Conservation (phyloP, 202 grass and related monocot genomes). For the Schoenoplectus triqueter region DNA sequence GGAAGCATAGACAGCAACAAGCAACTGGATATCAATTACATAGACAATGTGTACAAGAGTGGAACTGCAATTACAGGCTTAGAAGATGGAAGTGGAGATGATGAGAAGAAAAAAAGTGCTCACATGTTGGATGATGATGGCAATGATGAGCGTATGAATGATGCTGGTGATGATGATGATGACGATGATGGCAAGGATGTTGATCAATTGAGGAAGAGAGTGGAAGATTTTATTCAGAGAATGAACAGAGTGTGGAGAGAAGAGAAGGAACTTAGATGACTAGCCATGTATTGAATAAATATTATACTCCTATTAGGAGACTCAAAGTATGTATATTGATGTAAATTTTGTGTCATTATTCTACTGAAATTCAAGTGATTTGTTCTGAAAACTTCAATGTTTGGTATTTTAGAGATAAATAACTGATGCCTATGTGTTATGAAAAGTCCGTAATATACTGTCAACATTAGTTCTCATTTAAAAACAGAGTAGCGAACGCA, state of each 20-base stretch:
- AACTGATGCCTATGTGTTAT: too few species aligned
- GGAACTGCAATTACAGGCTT: background rate
- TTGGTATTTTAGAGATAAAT: too few species aligned
- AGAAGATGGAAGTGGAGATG: background rate
- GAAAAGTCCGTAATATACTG: too few species aligned
- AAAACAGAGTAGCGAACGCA: too few species aligned
- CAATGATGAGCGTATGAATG: background rate
- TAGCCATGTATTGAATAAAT: too few species aligned
- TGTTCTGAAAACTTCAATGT: too few species aligned
- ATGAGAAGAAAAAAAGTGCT: background rate
- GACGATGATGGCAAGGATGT: background rate
- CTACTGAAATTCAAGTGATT: too few species aligned
- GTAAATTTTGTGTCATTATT: too few species aligned
- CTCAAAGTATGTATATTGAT: too few species aligned
- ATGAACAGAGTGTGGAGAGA: conserved; percentile 65
- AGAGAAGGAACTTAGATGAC: conserved; percentile 23
- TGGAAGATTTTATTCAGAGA: conserved; percentile 70
- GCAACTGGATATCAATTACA: background rate
- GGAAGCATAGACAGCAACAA: background rate
- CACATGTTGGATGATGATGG: background rate
- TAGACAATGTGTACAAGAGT: background rate
- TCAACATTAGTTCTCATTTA: too few species aligned
- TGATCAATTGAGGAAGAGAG: conserved; percentile 50
- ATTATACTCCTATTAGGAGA: too few species aligned
- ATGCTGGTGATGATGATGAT: background rate